Evolutionary conservation across 108 stramenopile genomes (phyloP).

Genomic region (Cyclotella kingstonii): DNA sequence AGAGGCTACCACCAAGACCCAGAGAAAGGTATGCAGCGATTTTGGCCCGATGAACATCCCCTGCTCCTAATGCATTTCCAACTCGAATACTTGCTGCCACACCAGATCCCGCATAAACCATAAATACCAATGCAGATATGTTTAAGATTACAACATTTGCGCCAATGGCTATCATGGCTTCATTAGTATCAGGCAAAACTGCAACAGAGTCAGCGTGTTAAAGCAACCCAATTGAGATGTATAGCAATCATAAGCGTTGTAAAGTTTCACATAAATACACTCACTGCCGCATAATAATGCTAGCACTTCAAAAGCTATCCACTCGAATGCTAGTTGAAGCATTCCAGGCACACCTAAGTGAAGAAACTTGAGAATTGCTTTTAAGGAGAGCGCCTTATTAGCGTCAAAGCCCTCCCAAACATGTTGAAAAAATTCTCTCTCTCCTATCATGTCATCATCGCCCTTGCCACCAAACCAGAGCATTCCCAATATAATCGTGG

Average conservation of each 20-base stretch:
- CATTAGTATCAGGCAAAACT: conserved; percentile 17
- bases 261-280: too few species aligned
- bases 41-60: conserved; percentile 36
- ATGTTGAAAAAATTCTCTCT: conserved; percentile 26
- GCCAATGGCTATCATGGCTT: conserved; percentile 43
- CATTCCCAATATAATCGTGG: conserved; percentile 29
- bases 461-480: conserved; percentile 9
- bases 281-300: conserved; percentile 47
- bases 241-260: too few species aligned
- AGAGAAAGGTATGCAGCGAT: conserved; percentile 25
- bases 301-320: conserved; percentile 42
- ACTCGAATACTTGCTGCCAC: conserved; percentile 42
- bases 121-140: conserved; percentile 24
- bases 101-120: conserved; percentile 33
- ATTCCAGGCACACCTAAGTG: conserved; percentile 37
- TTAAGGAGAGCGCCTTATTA: conserved; percentile 17
- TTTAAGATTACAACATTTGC: conserved; percentile 37
- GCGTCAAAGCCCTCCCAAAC: conserved; percentile 29
- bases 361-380: conserved; percentile 29
- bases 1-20: conserved; percentile 2
- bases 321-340: conserved; percentile 42
- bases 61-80: conserved; percentile 48
- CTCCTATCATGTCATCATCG: conserved; percentile 13
- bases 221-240: too few species aligned
- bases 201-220: too few species aligned